These are phyloP conservation scores for Quercus dentata DNA, from an alignment of 306 rosid species.

Conservation along the genomic window DNA sequence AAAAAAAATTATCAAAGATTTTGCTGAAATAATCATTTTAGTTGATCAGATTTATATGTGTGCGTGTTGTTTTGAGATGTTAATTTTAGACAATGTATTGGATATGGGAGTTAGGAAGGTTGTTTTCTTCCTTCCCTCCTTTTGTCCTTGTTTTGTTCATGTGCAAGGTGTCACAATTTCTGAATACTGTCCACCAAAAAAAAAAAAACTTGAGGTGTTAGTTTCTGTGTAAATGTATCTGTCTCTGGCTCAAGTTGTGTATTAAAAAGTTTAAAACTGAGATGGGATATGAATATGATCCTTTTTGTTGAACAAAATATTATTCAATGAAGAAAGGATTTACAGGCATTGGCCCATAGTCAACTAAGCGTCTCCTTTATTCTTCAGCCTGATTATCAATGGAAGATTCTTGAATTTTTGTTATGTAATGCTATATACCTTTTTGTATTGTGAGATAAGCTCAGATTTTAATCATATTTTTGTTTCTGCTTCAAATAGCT, in stretches of 20 bases:
- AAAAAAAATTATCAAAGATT: not conserved
- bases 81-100: not conserved
- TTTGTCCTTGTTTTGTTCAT: not conserved
- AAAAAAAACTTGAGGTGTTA: not conserved
- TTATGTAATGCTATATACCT: not conserved
- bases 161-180: not conserved
- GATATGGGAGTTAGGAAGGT: not conserved
- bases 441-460: not conserved
- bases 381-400: not conserved
- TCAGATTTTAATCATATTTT: not conserved
- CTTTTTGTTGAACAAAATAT: not conserved
- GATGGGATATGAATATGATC: not conserved
- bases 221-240: constrained; percentile 5
- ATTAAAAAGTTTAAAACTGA: constrained; percentile 8
- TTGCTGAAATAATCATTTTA: not conserved
- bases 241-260: constrained; percentile 10
- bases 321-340: not conserved
- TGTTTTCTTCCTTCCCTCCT: not conserved
- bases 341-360: not conserved
- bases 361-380: not conserved
- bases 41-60: not conserved
- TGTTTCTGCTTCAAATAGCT: not conserved
- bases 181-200: not conserved
- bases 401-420: not conserved
- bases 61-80: no score